A percentile compares a stretch with the other conserved stretches of the same genome.
Evolutionary conservation across 1,139 yeast genomes (phyloP).

Genomic region (Pneumocystis wakefieldiae): DNA sequence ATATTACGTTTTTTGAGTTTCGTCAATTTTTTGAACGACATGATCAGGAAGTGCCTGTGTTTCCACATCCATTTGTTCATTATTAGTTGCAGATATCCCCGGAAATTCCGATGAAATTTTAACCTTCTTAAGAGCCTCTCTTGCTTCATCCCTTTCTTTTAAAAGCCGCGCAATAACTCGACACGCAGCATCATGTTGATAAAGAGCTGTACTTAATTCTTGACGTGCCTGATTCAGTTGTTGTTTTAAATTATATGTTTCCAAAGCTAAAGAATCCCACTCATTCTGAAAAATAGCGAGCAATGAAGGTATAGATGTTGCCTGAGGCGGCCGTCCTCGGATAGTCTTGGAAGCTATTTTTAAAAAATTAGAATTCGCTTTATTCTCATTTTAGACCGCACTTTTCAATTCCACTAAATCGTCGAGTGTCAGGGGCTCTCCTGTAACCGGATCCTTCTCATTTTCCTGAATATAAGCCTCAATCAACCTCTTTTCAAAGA

Average conservation of each 20-base stretch:
- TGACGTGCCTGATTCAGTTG: conserved; percentile 52
- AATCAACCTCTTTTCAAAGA: conserved; percentile 54
- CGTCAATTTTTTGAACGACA: neutral
- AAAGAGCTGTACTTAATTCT: conserved; percentile 52
- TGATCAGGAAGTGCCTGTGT: neutral
- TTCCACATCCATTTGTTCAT: neutral
- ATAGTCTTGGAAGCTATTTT: conserved; percentile 21
- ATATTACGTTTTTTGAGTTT: neutral
- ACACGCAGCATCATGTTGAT: conserved; percentile 81
- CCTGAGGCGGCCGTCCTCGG: conserved; percentile 37
- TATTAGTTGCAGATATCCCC: neutral
- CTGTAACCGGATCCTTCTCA: conserved; percentile 63
- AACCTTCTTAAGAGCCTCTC: conserved; percentile 39
- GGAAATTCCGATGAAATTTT: conserved; percentile 5
- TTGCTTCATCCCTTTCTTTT: conserved; percentile 61
- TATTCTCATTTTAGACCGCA: conserved; percentile 13
- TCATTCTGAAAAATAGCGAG: conserved; percentile 67
- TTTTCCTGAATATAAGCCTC: conserved; percentile 47
- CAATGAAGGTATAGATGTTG: conserved; percentile 64
- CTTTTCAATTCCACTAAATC: conserved; percentile 42
- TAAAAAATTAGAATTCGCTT: neutral
- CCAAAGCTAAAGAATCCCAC: conserved; percentile 80
- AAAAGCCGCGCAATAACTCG: conserved; percentile 66
- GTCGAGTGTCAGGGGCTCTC: conserved; percentile 41
- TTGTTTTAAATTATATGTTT: conserved; percentile 59